A percentile compares a stretch with the other conserved stretches of the same genome.
These are phyloP conservation scores for Phytophthora citrophthora DNA, from an alignment of 352 stramenopile species.

Conservation along the genomic window DNA sequence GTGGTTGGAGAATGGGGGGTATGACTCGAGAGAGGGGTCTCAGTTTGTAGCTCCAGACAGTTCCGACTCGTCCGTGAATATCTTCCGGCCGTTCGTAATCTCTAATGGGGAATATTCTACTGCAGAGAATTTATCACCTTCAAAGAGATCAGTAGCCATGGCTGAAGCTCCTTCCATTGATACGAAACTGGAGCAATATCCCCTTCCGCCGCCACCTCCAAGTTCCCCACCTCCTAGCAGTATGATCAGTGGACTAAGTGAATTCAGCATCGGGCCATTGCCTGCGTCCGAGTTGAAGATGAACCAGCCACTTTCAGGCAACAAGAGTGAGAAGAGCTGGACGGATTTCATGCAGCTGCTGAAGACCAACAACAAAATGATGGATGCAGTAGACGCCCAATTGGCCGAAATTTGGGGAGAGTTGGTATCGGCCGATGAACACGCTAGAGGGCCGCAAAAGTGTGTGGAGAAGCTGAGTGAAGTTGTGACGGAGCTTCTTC, in stretches of 20 bases:
- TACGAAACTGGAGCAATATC: conserved; percentile 20
- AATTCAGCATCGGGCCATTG: conserved; percentile 32
- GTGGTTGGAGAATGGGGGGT: conserved; percentile 14
- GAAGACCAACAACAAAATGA: conserved; percentile 32
- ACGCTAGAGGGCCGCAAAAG: conserved; percentile 15
- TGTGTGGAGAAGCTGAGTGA: conserved; percentile 35
- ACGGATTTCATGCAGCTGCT: conserved; percentile 45
- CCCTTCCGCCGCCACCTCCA: conserved; percentile 1
- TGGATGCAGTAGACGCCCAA: conserved; percentile 37
- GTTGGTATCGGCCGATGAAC: conserved; percentile 21
- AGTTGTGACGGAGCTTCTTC: conserved; percentile 40
- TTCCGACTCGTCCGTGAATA: conserved; percentile 16
- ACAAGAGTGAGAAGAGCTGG: conserved; percentile 39
- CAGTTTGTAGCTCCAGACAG: neutral
- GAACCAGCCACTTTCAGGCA: conserved; percentile 21
- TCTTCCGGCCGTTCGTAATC: conserved; percentile 12
- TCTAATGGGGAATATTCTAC: conserved; percentile 22
- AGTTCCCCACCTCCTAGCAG: conserved; percentile 20
- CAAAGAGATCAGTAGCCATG: conserved; percentile 1
- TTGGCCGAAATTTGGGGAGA: conserved; percentile 33
- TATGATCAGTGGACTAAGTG: conserved; percentile 22
- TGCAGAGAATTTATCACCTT: conserved; percentile 18
- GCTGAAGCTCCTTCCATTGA: conserved; percentile 25
- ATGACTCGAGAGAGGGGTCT: conserved; percentile 5
- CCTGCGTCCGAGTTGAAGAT: conserved; percentile 28